A percentile compares a stretch with the other conserved stretches of the same genome.
phyloP scores from a whole-genome alignment of 495 filamentous ascomycete species.

The Talaromyces nanjingensis region DNA sequence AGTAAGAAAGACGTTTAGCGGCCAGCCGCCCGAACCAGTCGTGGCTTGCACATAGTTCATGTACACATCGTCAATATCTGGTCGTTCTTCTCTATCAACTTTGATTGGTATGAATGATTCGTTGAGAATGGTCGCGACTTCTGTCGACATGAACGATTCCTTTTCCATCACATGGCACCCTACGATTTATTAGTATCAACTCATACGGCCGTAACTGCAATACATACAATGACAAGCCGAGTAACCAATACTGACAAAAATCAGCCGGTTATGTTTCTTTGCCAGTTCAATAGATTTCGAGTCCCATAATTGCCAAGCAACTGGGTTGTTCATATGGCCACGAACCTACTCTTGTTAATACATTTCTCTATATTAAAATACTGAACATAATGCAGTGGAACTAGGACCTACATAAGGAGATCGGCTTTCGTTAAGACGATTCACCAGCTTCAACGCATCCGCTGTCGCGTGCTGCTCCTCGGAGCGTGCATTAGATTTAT shows the following conservation, averaged over 20 bases:
- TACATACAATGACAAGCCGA: conserved; percentile 85
- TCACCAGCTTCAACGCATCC: conserved; percentile 41
- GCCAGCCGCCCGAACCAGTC: conserved; percentile 90
- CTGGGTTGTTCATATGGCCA: conserved; percentile 73
- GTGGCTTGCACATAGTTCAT: conserved; percentile 98
- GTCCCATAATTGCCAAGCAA: conserved; percentile 90
- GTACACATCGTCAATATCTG: conserved; percentile 93
- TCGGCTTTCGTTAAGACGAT: conserved; percentile 64
- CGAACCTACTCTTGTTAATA: conserved; percentile 50
- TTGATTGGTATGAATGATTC: conserved; percentile 85
- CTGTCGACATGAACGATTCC: conserved; percentile 80
- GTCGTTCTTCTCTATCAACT: conserved; percentile 89
- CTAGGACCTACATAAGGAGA: conserved; percentile 65
- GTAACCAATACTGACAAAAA: conserved; percentile 95
- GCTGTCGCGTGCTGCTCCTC: not conserved
- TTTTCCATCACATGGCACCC: conserved; percentile 92
- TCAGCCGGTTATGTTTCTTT: conserved; percentile 68
- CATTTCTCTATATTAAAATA: not conserved
- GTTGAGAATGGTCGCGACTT: conserved; percentile 79
- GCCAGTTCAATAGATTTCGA: conserved; percentile 70
- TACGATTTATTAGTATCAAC: conserved; percentile 18
- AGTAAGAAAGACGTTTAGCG: conserved; percentile 91
- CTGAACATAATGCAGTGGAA: not conserved
- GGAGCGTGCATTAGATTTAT: not conserved
- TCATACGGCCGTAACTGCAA: not conserved